A percentile compares a stretch with the other conserved stretches of the same genome.
These are phyloP conservation scores for Daldinia grandis DNA, from an alignment of 495 filamentous ascomycete species.

Conservation along the genomic window DNA sequence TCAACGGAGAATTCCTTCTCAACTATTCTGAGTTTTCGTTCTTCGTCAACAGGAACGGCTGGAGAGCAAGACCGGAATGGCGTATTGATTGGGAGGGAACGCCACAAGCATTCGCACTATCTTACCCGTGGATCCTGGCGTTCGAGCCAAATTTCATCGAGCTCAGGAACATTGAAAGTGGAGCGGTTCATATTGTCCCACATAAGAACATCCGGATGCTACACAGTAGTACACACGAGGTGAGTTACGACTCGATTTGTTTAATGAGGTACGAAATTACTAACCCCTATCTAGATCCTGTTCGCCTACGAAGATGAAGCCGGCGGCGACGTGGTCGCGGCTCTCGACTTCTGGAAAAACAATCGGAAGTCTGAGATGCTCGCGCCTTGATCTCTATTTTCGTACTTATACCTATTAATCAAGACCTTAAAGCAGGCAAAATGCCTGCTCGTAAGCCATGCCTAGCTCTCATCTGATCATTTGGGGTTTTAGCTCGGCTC, in stretches of 20 bases:
- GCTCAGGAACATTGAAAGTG: constrained; percentile 91
- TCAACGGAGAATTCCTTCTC: constrained; percentile 95
- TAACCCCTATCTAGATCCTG: constrained; percentile 31
- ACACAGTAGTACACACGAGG: constrained; percentile 95
- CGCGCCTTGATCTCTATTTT: constrained; percentile 25
- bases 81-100: constrained; percentile 96
- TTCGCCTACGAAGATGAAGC: constrained; percentile 97
- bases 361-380: constrained; percentile 53
- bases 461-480: constrained; percentile 21
- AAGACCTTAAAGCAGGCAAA: constrained; percentile 7
- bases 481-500: constrained; percentile 20
- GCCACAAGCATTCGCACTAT: constrained; percentile 89
- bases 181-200: constrained; percentile 92
- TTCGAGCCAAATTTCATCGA: constrained; percentile 99
- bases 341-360: constrained; percentile 94
- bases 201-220: constrained; percentile 97
- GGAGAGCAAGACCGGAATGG: constrained; percentile 96
- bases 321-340: constrained; percentile 93
- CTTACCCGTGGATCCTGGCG: constrained; percentile 93
- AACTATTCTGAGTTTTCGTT: constrained; percentile 99
- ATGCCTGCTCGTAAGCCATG: constrained; percentile 10
- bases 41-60: constrained; percentile 98
- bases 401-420: constrained; percentile 15
- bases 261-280: not conserved
- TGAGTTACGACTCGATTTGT: constrained; percentile 55